Evolutionary conservation across 495 filamentous ascomycete species (phyloP).

Genomic region (Hypoxylon fragiforme): DNA sequence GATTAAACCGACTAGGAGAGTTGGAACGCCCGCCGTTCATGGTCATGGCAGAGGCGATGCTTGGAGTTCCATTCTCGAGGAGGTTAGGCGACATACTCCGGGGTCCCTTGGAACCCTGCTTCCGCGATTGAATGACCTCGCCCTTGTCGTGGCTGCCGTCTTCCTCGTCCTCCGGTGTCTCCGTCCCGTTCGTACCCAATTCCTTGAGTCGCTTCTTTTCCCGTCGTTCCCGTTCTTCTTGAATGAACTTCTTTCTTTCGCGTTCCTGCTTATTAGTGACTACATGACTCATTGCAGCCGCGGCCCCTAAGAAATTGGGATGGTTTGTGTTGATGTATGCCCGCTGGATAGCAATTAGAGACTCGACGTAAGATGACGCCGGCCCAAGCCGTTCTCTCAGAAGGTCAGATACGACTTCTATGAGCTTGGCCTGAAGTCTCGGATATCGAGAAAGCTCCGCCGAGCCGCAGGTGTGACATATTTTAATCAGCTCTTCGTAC

Average conservation of each 20-base stretch:
- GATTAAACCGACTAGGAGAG: conserved; percentile 64
- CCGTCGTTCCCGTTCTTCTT: conserved; percentile 81
- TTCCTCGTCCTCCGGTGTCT: conserved; percentile 75
- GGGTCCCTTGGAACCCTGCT: conserved; percentile 56
- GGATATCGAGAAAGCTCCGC: conserved; percentile 91
- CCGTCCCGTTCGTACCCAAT: conserved; percentile 74
- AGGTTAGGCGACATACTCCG: conserved; percentile 84
- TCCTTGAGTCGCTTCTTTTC: conserved; percentile 83
- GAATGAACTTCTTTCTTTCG: conserved; percentile 75
- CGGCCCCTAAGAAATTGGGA: conserved; percentile 96
- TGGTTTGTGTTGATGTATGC: conserved; percentile 99
- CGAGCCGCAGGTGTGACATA: conserved; percentile 97
- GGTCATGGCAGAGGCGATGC: conserved; percentile 67
- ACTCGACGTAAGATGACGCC: conserved; percentile 87
- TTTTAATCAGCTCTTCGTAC: conserved; percentile 99
- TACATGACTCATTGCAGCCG: conserved; percentile 96
- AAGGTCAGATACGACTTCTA: conserved; percentile 97
- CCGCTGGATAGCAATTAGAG: conserved; percentile 92
- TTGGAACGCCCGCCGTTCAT: conserved; percentile 68
- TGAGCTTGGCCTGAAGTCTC: conserved; percentile 92
- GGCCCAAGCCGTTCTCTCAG: conserved; percentile 90
- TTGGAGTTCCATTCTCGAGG: conserved; percentile 60
- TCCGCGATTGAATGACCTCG: conserved; percentile 49
- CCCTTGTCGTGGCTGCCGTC: conserved; percentile 61
- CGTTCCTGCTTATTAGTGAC: conserved; percentile 92